Conservation (phyloP, 1,139 yeast genomes). For the Taiozyma sp. region DNA sequence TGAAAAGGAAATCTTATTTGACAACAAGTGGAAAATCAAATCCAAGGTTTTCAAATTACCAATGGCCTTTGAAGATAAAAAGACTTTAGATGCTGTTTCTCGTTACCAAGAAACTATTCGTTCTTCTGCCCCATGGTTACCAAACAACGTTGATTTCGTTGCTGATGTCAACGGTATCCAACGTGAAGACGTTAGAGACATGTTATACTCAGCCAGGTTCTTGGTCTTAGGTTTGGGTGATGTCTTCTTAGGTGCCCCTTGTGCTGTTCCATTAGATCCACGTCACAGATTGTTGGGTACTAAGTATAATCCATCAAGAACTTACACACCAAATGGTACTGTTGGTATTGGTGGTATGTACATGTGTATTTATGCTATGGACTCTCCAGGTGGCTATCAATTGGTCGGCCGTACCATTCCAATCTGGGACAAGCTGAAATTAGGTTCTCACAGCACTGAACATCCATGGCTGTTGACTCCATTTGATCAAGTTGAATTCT, state of each 20-base stretch:
- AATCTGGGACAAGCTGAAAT: conserved; percentile 89
- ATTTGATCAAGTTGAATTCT: conserved; percentile 92
- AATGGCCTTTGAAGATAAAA: conserved; percentile 92
- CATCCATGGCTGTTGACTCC: conserved; percentile 89
- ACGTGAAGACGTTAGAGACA: conserved; percentile 70
- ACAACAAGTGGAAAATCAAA: conserved; percentile 78
- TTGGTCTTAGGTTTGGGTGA: conserved; percentile 94
- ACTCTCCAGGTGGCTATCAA: conserved; percentile 98
- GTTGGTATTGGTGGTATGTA: conserved; percentile 98
- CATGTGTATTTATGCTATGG: conserved; percentile 98
- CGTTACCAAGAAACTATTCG: conserved; percentile 93
- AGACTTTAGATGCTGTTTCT: conserved; percentile 82
- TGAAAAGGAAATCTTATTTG: conserved; percentile 68
- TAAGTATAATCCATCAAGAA: conserved; percentile 93
- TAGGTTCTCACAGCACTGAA: conserved; percentile 58
- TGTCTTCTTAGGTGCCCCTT: conserved; percentile 95
- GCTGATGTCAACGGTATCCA: conserved; percentile 80
- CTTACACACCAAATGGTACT: conserved; percentile 92
- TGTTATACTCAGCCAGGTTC: conserved; percentile 84
- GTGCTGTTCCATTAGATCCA: conserved; percentile 97
- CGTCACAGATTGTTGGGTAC: conserved; percentile 89
- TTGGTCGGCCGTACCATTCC: conserved; percentile 95
- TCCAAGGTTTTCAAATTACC: conserved; percentile 83
- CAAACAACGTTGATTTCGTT: conserved; percentile 93
- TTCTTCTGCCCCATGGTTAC: conserved; percentile 94